A percentile compares a stretch with the other conserved stretches of the same genome.
phyloP scores from a whole-genome alignment of 495 filamentous ascomycete species.

The Aspergillus conjunctus region DNA sequence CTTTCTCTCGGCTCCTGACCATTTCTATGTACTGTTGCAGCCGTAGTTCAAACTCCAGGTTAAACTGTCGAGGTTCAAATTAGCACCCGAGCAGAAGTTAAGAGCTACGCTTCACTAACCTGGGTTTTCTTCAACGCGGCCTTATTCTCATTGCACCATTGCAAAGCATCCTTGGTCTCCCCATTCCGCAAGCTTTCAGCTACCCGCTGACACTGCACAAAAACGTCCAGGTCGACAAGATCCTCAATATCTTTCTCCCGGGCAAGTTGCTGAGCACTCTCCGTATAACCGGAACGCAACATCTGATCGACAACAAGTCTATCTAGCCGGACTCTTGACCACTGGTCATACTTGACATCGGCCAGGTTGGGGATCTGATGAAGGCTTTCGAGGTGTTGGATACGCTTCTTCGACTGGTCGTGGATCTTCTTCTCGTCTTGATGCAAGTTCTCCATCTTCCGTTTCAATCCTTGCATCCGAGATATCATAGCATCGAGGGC shows the following conservation, averaged over 20 bases:
- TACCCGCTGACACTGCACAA: slow-evolving; percentile 78
- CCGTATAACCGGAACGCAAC: slow-evolving; percentile 76
- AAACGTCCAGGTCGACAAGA: slow-evolving; percentile 87
- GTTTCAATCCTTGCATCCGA: slow-evolving; percentile 80
- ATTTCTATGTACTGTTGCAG: slow-evolving; percentile 95
- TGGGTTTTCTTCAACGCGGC: slow-evolving; percentile 80
- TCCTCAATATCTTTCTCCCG: slow-evolving; percentile 70
- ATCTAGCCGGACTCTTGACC: slow-evolving; percentile 80
- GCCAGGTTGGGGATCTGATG: slow-evolving; percentile 78
- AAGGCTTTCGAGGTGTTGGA: slow-evolving; percentile 77
- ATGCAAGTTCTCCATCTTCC: slow-evolving; percentile 76
- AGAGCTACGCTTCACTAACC: slow-evolving; percentile 48
- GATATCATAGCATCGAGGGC: slow-evolving; percentile 82
- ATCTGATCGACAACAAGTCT: slow-evolving; percentile 88
- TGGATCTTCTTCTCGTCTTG: slow-evolving; percentile 77
- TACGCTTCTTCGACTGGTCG: slow-evolving; percentile 69
- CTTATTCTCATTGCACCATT: slow-evolving; percentile 93
- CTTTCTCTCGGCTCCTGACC: slow-evolving; percentile 61
- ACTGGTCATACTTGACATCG: slow-evolving; percentile 92
- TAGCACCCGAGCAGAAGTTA: slow-evolving; percentile 23
- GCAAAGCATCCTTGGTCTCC: slow-evolving; percentile 75
- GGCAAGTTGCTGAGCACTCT: slow-evolving; percentile 75
- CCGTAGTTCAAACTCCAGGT: slow-evolving; percentile 91
- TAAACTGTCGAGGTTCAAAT: slow-evolving; percentile 60
- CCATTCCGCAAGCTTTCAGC: slow-evolving; percentile 67